Percentiles rank a stretch among this genome's conserved stretches.
Conservation (phyloP, 2,329 filamentous ascomycete species). For the Colletotrichum tabaci region DNA sequence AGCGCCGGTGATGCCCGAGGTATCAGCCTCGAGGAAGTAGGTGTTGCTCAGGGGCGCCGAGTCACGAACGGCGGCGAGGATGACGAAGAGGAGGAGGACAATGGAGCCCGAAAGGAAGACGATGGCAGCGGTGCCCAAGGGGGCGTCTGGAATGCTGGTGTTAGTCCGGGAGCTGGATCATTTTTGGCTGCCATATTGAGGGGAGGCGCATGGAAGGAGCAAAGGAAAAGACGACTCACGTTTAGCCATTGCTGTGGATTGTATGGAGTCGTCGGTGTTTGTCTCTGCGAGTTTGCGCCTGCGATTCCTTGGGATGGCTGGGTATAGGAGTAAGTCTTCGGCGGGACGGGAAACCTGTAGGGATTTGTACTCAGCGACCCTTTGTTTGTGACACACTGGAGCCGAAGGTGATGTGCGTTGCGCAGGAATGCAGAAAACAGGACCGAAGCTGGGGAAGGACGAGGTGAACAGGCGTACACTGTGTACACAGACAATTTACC, state of each 20-base stretch:
- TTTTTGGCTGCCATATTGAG: not conserved
- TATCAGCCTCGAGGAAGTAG: conserved; percentile 89
- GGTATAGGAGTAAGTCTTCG: not conserved
- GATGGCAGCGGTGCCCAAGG: conserved; percentile 60
- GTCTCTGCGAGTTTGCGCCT: not conserved
- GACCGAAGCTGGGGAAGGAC: not conserved
- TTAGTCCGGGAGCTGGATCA: not conserved
- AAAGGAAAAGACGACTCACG: conserved; percentile 22
- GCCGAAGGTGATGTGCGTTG: not conserved
- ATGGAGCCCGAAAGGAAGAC: conserved; percentile 66
- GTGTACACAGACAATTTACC: conserved; percentile 1
- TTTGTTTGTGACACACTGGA: not conserved
- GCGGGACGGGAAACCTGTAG: conserved; percentile 10
- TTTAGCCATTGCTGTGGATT: conserved; percentile 18
- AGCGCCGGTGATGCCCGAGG: conserved; percentile 78
- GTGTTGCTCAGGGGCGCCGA: conserved; percentile 77
- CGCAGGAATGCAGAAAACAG: conserved; percentile 26
- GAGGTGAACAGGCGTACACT: not conserved
- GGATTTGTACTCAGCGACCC: conserved; percentile 34
- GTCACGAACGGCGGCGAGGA: conserved; percentile 68
- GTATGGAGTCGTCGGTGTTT: not conserved
- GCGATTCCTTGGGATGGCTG: conserved; percentile 31
- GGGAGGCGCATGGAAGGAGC: not conserved
- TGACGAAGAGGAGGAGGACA: conserved; percentile 71
- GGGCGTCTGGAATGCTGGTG: conserved; percentile 53